Evolutionary conservation across 345 rosid genomes (phyloP).

Genomic region (Lumnitzera racemosa): DNA sequence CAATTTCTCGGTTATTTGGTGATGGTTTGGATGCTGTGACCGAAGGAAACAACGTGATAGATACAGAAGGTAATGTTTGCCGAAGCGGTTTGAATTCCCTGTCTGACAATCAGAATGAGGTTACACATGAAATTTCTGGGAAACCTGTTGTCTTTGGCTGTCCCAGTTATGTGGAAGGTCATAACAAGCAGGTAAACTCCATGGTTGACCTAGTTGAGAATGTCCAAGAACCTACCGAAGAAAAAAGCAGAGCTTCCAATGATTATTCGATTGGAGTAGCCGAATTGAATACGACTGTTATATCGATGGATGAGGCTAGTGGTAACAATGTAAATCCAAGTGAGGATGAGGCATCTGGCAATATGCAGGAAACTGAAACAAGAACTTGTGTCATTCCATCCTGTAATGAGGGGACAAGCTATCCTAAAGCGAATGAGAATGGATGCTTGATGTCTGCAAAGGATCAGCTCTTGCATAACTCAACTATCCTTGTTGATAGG

Average conservation of each 20-base stretch:
- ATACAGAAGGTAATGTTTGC: slow-evolving; percentile 6
- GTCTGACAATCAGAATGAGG: slow-evolving; percentile 5
- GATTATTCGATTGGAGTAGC: no score
- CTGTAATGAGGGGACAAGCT: slow-evolving; percentile 9
- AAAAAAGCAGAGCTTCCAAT: no score
- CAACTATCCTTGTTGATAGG: no score
- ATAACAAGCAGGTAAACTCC: no score
- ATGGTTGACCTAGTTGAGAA: no score
- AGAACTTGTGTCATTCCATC: slow-evolving; percentile 9
- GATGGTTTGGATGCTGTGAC: slow-evolving; percentile 10
- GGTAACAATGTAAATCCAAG: neutral
- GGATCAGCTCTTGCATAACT: no score
- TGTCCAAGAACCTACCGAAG: no score
- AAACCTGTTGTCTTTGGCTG: no score
- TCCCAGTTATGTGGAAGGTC: no score
- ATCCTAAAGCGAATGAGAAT: slow-evolving; percentile 5
- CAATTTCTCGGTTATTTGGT: slow-evolving; percentile 12
- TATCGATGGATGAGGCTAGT: slow-evolving; percentile 1
- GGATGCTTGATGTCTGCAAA: neutral
- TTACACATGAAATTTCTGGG: no score
- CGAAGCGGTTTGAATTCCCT: slow-evolving; percentile 6
- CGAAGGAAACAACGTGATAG: neutral
- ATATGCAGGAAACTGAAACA: slow-evolving; percentile 3
- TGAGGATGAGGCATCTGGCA: slow-evolving; percentile 8
- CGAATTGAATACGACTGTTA: no score